Conservation (phyloP, 371 early-diverging fungal genomes). For the Mortierella sp. region DNA sequence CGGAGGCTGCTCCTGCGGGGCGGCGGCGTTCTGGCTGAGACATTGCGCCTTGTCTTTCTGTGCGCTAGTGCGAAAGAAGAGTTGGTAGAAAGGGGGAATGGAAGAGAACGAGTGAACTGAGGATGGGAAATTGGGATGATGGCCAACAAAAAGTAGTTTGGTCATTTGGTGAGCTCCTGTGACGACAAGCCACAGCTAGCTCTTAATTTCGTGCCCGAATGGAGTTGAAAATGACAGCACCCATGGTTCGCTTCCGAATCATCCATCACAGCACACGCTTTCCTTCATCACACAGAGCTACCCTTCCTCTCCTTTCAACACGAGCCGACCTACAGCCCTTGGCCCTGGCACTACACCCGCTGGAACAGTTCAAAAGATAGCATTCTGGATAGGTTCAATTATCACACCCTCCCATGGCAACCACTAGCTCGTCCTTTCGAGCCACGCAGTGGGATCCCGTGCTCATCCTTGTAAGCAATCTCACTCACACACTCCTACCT, state of each 20-base stretch:
- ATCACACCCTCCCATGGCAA: constrained; percentile 24
- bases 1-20: constrained; percentile 11
- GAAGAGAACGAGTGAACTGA: background rate
- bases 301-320: too few species aligned
- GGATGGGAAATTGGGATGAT: background rate
- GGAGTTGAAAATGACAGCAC: too few species aligned
- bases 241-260: too few species aligned
- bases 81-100: background rate
- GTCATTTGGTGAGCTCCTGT: background rate
- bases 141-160: background rate
- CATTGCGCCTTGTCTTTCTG: constrained; percentile 16
- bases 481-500: background rate
- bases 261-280: too few species aligned
- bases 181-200: background rate
- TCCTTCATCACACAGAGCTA: too few species aligned
- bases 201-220: too few species aligned
- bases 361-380: background rate
- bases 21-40: constrained; percentile 43
- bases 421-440: constrained; percentile 39
- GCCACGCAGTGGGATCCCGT: constrained; percentile 58
- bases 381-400: background rate
- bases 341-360: background rate
- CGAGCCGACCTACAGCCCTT: too few species aligned
- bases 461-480: constrained; percentile 39
- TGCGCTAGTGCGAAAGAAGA: background rate